Evolutionary conservation across 2,329 filamentous ascomycete genomes (phyloP), one percentile per base, ranked within the genome.

Genomic region (Penicillium decumbens): DNA sequence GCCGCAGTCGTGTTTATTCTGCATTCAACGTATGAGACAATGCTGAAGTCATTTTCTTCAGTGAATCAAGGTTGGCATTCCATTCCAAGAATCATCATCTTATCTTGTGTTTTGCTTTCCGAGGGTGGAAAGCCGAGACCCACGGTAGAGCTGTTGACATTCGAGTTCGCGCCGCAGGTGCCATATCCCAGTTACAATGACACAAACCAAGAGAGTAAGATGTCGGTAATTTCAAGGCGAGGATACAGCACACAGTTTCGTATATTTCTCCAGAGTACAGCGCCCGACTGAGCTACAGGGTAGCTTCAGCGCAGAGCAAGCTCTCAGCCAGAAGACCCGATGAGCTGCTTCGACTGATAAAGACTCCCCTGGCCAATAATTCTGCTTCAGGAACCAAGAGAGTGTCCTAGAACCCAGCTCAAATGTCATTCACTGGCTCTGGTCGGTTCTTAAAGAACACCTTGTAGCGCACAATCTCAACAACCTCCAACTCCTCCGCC

Each of bases 381-480:
- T 40, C 20, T 27, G 12, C 12, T 15, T 25, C 23, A 27, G 9
- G 10, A 27, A 15, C 7, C 13, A 13, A 24, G 12, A 24, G 6
- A 7, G 6, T 27, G n/a, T 12, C 15, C 6, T 18, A 39, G n/a
- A 18, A 6, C 3, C 25, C 3, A 7, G 3, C 18, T 66, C 59
- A 70, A 41, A 54, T 53, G 53, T 63, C 57, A 33, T 83, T 82
- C 47, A 95, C 87, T 40, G 92, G 92, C 72, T 97, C 92, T 4
- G 92, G 92, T 41, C 92, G 78, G 52, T 80, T 80, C 15, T 85
- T 85, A 71, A 97, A 97, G 40, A 95, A 73, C 58, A 97, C 75
- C 75, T 95, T 96, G 66, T 86, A 87, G 74, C 84, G 87, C 56
- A 97, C 79, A 59, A 97, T 82, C 70, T 96, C 92, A 44, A 90